phyloP scores from a whole-genome alignment of 2,329 filamentous ascomycete genomes.

The Chrysoporthe cubensis region DNA sequence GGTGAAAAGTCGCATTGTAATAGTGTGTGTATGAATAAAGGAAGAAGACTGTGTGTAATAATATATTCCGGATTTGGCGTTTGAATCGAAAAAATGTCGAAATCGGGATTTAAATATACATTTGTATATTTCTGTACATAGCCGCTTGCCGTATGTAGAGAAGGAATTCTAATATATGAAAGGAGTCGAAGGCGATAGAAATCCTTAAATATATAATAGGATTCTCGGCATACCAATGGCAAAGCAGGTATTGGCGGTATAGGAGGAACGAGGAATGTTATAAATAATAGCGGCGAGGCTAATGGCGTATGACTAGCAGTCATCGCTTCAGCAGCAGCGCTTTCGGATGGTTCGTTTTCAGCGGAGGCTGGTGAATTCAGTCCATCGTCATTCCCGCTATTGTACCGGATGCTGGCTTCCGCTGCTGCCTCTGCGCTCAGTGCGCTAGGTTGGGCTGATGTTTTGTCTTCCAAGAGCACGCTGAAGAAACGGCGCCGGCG shows the following conservation, averaged over 20 bases:
- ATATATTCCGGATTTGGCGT: background rate
- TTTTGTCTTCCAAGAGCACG: conserved; percentile 7
- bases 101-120: conserved; percentile 7
- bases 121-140: background rate
- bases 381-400: background rate
- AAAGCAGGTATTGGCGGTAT: background rate
- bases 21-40: conserved; percentile 14
- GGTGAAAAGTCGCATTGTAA: conserved; percentile 12
- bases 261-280: conserved; percentile 7
- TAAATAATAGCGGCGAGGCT: background rate
- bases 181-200: conserved; percentile 10
- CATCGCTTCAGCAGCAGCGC: background rate
- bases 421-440: no score
- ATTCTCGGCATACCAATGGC: conserved; percentile 7
- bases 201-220: background rate
- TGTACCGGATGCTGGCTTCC: background rate
- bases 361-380: background rate
- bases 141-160: background rate
- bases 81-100: conserved; percentile 12
- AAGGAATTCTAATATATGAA: background rate
- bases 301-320: background rate
- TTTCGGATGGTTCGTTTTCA: background rate
- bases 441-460: background rate
- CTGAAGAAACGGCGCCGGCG: conserved; percentile 7
- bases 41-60: conserved; percentile 4